phyloP scores from a whole-genome alignment of 164 flowering plant genomes.

The Sextonia rubra region DNA sequence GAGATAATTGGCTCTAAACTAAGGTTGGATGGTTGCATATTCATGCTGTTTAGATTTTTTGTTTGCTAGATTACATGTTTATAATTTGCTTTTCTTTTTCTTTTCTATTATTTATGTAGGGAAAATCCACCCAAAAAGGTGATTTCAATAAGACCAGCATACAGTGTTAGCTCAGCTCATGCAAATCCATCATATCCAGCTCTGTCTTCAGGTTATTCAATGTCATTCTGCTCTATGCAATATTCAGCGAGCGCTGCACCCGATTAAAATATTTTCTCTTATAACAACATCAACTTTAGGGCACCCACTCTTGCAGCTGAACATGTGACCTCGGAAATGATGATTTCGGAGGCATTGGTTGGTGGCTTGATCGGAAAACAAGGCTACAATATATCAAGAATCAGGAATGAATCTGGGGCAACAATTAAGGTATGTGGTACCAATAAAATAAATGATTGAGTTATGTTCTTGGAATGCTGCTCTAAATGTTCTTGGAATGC shows the following conservation, averaged over 20 bases:
- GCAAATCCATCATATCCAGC: conserved; percentile 42
- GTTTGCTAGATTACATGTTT: background rate
- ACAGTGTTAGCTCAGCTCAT: conserved; percentile 31
- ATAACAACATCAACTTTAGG: conserved; percentile 57
- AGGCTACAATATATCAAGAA: conserved; percentile 82
- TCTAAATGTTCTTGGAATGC: background rate
- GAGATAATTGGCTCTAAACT: conserved; percentile 65
- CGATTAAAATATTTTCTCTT: conserved; percentile 33
- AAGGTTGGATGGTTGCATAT: conserved; percentile 36
- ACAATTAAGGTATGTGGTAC: conserved; percentile 52
- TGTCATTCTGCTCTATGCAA: conserved; percentile 16
- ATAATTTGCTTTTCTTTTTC: background rate
- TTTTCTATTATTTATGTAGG: conserved; percentile 30
- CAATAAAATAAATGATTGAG: no score
- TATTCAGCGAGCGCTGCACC: conserved; percentile 16
- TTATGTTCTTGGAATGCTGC: background rate
- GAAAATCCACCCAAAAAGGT: conserved; percentile 75
- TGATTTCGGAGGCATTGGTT: conserved; percentile 66
- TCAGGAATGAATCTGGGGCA: conserved; percentile 79
- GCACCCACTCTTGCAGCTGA: conserved; percentile 82
- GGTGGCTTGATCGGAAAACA: conserved; percentile 88
- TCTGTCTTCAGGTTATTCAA: conserved; percentile 62
- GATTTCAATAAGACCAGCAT: conserved; percentile 65
- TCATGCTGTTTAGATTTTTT: background rate
- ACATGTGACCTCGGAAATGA: conserved; percentile 60